Evolutionary conservation across 768 basidiomycete species (phyloP).

Genomic region (Flagelloscypha sp.): DNA sequence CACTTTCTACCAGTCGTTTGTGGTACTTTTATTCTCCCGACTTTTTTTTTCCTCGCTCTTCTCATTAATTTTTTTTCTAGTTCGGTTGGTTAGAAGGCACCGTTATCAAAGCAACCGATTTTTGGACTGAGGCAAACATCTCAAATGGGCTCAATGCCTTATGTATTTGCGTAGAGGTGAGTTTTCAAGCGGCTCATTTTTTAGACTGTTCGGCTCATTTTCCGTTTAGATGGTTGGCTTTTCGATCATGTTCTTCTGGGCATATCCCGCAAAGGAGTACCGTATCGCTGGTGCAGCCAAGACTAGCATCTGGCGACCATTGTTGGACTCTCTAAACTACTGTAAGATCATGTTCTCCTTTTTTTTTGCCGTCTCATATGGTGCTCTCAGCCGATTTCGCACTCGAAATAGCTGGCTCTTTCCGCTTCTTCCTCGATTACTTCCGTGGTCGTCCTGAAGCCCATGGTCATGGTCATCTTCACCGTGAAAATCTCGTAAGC

Average conservation of each 20-base stretch:
- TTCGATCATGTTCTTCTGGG: slow-evolving; percentile 72
- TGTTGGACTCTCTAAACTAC: slow-evolving; percentile 55
- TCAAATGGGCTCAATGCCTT: slow-evolving; percentile 79
- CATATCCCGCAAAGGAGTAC: slow-evolving; percentile 70
- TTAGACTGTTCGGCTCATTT: slow-evolving; percentile 3
- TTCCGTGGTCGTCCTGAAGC: slow-evolving; percentile 22
- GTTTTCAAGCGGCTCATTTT: slow-evolving; percentile 3
- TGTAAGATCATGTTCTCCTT: slow-evolving; percentile 12
- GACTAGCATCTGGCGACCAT: slow-evolving; percentile 59
- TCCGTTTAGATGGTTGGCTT: slow-evolving; percentile 81
- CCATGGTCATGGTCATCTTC: slow-evolving; percentile 15
- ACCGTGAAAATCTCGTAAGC: no score
- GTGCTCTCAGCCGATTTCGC: slow-evolving; percentile 48
- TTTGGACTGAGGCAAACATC: slow-evolving; percentile 81
- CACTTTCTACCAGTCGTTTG: slow-evolving; percentile 80
- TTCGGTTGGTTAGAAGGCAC: slow-evolving; percentile 57
- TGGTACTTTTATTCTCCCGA: slow-evolving; percentile 33
- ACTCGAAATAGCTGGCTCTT: slow-evolving; percentile 53
- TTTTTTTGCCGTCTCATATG: neutral
- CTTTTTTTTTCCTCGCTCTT: neutral
- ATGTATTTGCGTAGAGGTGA: slow-evolving; percentile 75
- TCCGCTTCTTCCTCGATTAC: slow-evolving; percentile 51
- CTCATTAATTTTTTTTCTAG: slow-evolving; percentile 24
- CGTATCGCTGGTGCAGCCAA: slow-evolving; percentile 27
- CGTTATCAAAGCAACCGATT: slow-evolving; percentile 70